Percentiles rank a stretch among this genome's conserved stretches.
phyloP scores from a whole-genome alignment of 2,329 filamentous ascomycete genomes.

The Podosphaera fusca region DNA sequence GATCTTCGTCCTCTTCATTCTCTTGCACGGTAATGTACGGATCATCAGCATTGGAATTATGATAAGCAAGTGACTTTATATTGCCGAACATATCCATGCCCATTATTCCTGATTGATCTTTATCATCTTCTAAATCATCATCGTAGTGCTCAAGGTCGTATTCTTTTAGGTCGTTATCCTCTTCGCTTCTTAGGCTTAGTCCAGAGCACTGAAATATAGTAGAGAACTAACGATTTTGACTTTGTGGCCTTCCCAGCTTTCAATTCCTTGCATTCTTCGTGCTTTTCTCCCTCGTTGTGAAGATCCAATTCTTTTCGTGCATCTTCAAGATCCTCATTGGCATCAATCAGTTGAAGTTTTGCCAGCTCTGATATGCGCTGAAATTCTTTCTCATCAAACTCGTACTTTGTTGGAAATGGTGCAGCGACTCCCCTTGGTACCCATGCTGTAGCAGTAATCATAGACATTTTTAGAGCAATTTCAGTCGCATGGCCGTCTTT shows the following conservation, averaged over 20 bases:
- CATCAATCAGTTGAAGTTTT: constrained; percentile 54
- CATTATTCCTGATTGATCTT: constrained; percentile 32
- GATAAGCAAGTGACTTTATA: constrained; percentile 78
- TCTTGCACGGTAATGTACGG: constrained; percentile 83
- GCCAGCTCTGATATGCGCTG: constrained; percentile 33
- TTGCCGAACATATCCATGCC: constrained; percentile 88
- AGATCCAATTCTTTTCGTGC: constrained; percentile 18
- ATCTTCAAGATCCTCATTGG: constrained; percentile 61
- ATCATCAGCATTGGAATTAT: constrained; percentile 82
- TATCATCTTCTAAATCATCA: constrained; percentile 46
- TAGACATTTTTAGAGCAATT: constrained; percentile 16
- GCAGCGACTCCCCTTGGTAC: constrained; percentile 34
- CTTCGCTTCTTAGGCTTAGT: constrained; percentile 18
- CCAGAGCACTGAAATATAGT: constrained; percentile 10
- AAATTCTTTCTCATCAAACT: constrained; percentile 34
- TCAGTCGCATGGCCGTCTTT: neutral
- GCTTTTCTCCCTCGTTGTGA: constrained; percentile 18
- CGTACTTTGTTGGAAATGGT: constrained; percentile 32
- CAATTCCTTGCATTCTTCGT: constrained; percentile 15
- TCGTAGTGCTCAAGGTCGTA: constrained; percentile 95
- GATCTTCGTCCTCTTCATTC: constrained; percentile 49
- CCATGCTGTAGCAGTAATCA: constrained; percentile 36
- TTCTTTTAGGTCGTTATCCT: constrained; percentile 81
- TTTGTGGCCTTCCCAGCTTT: constrained; percentile 21
- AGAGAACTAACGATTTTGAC: neutral